Base-by-base conservation (phyloP, 2,329 filamentous ascomycete genomes). In the Juglanconis oblonga region DNA sequence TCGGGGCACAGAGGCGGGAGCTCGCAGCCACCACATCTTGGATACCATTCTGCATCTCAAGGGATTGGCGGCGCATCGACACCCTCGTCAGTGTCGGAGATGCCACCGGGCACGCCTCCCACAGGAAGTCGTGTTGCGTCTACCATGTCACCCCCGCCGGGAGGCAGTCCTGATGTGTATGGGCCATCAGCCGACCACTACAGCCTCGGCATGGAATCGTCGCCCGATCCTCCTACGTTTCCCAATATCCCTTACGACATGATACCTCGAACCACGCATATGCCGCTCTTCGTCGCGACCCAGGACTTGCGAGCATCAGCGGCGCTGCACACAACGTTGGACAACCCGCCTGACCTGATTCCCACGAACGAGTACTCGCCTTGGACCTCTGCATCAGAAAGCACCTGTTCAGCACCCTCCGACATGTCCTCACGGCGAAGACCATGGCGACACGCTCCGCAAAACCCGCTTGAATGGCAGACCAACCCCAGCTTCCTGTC, bases 321-420 rank as follows among this genome's bases (percentile, higher is more conserved):
- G 5, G 14, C 56, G 13, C 24, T 62, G 48, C 40, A 47, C 11
- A 49, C 57, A 5, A 49, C 49, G 10, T 50, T 63, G 60, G 73
- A 72, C 55, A 66, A 58, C 55, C 52, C 65, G 11, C 67, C 68
- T 13, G 69, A 67, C 2, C 52, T 69, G 56, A 70, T 50, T 52
- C 66, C 61, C 29, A 40, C 57, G 35, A 71, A 72, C 38, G 78
- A 79, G 33, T 69, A 67, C 52, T 74, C 79, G 8, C 72, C 72
- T 5, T 77, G 78, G 71, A 67, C 79, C 3, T 80, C 80, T 11
- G 71, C 76, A n/a, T 73, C 79, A 7, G 77, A 77, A 49, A 81
- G 79, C 68, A 72, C 71, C 31, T 81, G 77, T 64, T 82, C 80
- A 3, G 79, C 80, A 3, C 75, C 78, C 17, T 77, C 78, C 6